Evolutionary conservation across 805 yeast genomes (phyloP), one percentile per base, ranked within the genome.

Genomic region (Kluyveromyces wickerhamii): DNA sequence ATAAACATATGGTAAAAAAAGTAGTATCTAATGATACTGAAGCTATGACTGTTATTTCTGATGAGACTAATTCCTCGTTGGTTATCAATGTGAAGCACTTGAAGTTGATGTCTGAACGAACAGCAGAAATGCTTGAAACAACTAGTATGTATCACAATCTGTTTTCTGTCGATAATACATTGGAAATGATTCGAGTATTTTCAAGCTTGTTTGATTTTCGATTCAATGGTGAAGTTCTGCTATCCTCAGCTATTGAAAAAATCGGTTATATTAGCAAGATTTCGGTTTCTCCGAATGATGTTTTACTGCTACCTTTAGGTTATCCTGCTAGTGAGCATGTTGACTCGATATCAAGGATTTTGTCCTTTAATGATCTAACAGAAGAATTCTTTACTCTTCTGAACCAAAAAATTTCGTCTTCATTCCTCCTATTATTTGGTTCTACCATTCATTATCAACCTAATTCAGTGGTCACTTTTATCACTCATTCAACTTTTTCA

Each of bases 121-220:
- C 85, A 0, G 75, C 84, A 0, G 83, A 79, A 52, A 58, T 79
- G 34, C 64, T 79, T 35, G 83, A 76, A 47, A 84, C 83, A 1
- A 77, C 86, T 1, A 60, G 68, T 4, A 41, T 54, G 21, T 43
- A 50, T 19, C 45, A 40, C 4, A 47, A 48, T 29, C 47, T 49
- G 16, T 46, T 53, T 12, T 48, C 54, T 3, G 48, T 48, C 21
- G 43, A 52, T 11, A 57, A 60, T 34, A 43, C 58, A 2, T 41
- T 62, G 11, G 60, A 59, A 26, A 51, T 62, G n/a, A 46, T 60
- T 28, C 52, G 52, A 27, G 59, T 60, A 25, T 57, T 64, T 29
- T 52, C 63, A 32, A 51, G 59, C 17, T 45, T 61, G 29, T 57
- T 61, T 44, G 52, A 58, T 36, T 48, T 60, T 32, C 59, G 78